phyloP scores from a whole-genome alignment of 331 rosid genomes.

The Saraca asoca region DNA sequence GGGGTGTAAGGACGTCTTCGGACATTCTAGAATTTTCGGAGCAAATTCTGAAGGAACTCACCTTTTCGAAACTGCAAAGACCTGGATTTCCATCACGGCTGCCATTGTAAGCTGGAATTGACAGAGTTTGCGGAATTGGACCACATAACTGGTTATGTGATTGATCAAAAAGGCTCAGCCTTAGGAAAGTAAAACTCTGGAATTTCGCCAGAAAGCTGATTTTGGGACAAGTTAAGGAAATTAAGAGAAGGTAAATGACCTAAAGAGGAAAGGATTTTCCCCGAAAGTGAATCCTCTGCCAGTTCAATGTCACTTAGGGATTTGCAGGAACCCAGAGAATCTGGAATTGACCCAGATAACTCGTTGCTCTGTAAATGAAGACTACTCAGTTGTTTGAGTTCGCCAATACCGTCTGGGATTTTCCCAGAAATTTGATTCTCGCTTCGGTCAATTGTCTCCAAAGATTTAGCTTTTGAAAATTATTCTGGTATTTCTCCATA shows the following conservation, averaged over 20 bases:
- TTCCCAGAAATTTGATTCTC: constrained; percentile 58
- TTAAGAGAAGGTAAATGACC: constrained; percentile 63
- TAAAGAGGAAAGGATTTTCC: constrained; percentile 61
- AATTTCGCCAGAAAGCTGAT: constrained; percentile 66
- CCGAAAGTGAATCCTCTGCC: constrained; percentile 53
- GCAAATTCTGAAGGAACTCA: constrained; percentile 53
- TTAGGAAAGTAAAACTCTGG: constrained; percentile 58
- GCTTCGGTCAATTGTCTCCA: constrained; percentile 52
- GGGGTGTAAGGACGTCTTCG: constrained; percentile 43
- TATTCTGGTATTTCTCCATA: constrained; percentile 64
- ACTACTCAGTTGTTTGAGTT: constrained; percentile 49
- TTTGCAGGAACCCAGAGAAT: constrained; percentile 58
- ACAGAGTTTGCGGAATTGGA: constrained; percentile 56
- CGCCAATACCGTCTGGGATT: constrained; percentile 60
- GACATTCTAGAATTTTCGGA: constrained; percentile 44
- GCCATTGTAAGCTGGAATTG: constrained; percentile 69
- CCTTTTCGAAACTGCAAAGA: constrained; percentile 56
- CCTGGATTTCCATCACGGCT: constrained; percentile 71
- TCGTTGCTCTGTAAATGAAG: constrained; percentile 58
- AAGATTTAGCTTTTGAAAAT: constrained; percentile 53
- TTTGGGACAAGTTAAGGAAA: constrained; percentile 62
- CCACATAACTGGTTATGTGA: constrained; percentile 66
- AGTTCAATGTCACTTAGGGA: constrained; percentile 55
- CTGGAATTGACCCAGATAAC: constrained; percentile 67
- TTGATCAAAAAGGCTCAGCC: constrained; percentile 69